These are phyloP conservation scores for Starmera pachycereana DNA, from an alignment of 805 yeast species.

Conservation along the genomic window DNA sequence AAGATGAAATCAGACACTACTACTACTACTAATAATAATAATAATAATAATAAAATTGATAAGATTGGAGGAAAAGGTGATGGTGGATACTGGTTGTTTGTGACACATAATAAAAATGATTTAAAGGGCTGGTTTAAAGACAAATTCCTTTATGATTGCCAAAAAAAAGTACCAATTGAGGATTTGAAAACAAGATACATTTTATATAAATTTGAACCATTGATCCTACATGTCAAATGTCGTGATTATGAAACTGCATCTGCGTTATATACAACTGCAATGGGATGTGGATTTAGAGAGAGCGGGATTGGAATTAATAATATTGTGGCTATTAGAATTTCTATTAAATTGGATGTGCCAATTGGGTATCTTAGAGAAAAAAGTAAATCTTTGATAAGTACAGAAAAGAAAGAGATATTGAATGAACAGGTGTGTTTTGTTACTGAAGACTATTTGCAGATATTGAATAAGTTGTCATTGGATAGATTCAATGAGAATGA, in stretches of 20 bases:
- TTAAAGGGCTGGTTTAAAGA: constrained; percentile 38
- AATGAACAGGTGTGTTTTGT: constrained; percentile 35
- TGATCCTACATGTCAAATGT: constrained; percentile 78
- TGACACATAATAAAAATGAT: constrained; percentile 51
- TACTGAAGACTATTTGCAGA: constrained; percentile 34
- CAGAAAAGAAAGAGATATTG: neutral
- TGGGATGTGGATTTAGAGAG: constrained; percentile 82
- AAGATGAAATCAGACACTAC: constrained; percentile 23
- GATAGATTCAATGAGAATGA: constrained; percentile 62
- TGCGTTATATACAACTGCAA: constrained; percentile 56
- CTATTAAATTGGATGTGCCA: constrained; percentile 69
- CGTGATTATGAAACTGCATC: constrained; percentile 48
- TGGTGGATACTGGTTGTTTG: constrained; percentile 81
- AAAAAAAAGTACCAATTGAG: constrained; percentile 1
- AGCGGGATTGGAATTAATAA: constrained; percentile 76
- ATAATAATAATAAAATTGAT: constrained; percentile 11
- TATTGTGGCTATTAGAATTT: constrained; percentile 68
- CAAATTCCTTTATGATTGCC: constrained; percentile 13
- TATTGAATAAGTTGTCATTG: constrained; percentile 42
- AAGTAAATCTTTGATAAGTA: too few relatives aligned
- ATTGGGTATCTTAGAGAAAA: constrained; percentile 42
- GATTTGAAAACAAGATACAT: constrained; percentile 34
- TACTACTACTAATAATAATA: constrained; percentile 5
- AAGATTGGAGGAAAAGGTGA: constrained; percentile 77
- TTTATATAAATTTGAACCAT: constrained; percentile 74